phyloP scores from a whole-genome alignment of 139 green algal species.

The Chlamydomonas sp. region DNA sequence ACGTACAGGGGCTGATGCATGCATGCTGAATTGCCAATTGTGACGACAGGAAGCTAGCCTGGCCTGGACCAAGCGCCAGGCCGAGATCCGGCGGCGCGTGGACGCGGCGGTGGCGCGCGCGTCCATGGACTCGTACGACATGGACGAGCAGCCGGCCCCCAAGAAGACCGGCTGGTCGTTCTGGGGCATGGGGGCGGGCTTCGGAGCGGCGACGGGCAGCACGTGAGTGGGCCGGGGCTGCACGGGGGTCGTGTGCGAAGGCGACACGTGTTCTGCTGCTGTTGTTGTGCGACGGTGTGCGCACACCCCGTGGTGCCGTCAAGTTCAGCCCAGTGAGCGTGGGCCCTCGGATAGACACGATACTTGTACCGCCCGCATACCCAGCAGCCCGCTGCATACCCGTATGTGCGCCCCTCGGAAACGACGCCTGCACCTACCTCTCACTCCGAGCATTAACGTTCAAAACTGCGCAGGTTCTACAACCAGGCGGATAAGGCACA shows the following conservation, averaged over 20 bases:
- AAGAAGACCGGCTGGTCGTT: not conserved
- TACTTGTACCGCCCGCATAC: too few species aligned
- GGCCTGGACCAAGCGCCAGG: slow-evolving; percentile 51
- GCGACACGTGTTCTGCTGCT: not conserved
- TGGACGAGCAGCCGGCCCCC: not conserved
- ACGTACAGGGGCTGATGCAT: not conserved
- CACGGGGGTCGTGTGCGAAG: not conserved
- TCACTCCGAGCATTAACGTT: not conserved
- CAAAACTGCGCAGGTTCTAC: slow-evolving; percentile 5
- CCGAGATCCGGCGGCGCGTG: slow-evolving; percentile 18
- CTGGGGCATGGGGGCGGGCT: slow-evolving; percentile 1
- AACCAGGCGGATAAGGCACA: not conserved
- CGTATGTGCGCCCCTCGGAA: not conserved
- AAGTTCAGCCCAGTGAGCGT: too few species aligned
- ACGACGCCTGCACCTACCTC: not conserved
- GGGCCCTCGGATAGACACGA: too few species aligned
- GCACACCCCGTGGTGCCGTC: too few species aligned
- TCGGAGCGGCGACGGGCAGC: not conserved
- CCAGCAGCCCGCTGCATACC: too few species aligned
- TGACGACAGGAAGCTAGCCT: slow-evolving; percentile 46
- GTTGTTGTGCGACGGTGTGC: too few species aligned
- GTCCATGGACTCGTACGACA: too few species aligned
- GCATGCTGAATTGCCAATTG: not conserved
- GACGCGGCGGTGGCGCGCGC: not conserved
- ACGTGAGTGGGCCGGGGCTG: not conserved